Conservation (phyloP, 2,329 filamentous ascomycete species). For the Amauroascus verrucosus region DNA sequence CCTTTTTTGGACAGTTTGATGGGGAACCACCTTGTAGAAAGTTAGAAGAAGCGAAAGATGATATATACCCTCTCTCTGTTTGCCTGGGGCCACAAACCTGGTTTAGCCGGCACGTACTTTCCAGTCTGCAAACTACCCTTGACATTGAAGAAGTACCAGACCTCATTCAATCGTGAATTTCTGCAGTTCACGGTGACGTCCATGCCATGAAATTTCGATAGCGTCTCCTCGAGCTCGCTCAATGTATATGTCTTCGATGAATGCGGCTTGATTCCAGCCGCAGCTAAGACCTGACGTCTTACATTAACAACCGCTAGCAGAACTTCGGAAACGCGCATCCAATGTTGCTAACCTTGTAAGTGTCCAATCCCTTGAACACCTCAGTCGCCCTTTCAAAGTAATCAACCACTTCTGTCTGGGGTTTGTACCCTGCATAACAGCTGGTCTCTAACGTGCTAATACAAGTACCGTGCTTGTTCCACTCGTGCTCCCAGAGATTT, state of each 20-base stretch:
- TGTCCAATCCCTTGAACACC: constrained; percentile 47
- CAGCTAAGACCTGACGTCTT: constrained; percentile 29
- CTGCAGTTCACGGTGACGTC: constrained; percentile 43
- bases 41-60: constrained; percentile 4
- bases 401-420: constrained; percentile 49
- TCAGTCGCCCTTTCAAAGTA: constrained; percentile 48
- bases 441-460: constrained; percentile 56
- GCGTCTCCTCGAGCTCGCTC: constrained; percentile 42
- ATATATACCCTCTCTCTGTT: not conserved
- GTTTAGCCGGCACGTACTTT: constrained; percentile 48
- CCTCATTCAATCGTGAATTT: constrained; percentile 41
- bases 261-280: constrained; percentile 46
- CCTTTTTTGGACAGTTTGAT: constrained; percentile 51
- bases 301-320: not conserved
- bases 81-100: constrained; percentile 27
- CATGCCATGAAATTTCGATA: constrained; percentile 40
- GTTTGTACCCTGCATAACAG: constrained; percentile 51
- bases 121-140: constrained; percentile 50
- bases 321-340: not conserved
- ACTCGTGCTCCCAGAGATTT: constrained; percentile 60
- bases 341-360: constrained; percentile 37
- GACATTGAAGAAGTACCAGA: constrained; percentile 47
- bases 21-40: constrained; percentile 39
- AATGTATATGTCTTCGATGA: constrained; percentile 42
- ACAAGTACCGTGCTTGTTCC: constrained; percentile 62